Conservation (phyloP, 2,329 filamentous ascomycete species). For the Arthrinium phaeospermum region DNA sequence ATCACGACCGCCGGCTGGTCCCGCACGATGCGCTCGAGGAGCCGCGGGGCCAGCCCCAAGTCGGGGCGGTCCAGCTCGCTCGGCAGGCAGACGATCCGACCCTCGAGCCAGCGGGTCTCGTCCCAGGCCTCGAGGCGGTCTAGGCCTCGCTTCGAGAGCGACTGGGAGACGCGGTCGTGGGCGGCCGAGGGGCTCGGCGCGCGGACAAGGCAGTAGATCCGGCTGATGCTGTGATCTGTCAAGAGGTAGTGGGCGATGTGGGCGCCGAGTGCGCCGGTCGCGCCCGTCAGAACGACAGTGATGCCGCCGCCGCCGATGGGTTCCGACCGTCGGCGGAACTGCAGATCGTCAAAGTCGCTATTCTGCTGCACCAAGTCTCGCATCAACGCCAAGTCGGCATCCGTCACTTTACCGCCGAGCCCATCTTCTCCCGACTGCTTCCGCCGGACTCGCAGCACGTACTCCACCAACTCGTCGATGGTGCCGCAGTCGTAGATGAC, state of each 20-base stretch:
- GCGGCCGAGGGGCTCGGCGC: conserved; percentile 49
- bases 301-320: not conserved
- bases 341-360: conserved; percentile 31
- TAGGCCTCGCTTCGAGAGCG: conserved; percentile 42
- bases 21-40: conserved; percentile 51
- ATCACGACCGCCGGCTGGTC: conserved; percentile 57
- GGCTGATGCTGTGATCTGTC: conserved; percentile 41
- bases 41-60: conserved; percentile 52
- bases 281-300: conserved; percentile 35
- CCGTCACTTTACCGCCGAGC: not conserved
- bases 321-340: conserved; percentile 20
- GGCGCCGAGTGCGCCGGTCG: conserved; percentile 47
- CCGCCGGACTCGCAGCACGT: conserved; percentile 28
- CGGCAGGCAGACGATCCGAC: conserved; percentile 53
- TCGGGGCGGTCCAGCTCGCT: conserved; percentile 51
- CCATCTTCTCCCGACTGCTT: not conserved
- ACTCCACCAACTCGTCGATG: conserved; percentile 40
- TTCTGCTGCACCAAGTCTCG: conserved; percentile 36
- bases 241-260: conserved; percentile 55
- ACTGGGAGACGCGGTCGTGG: conserved; percentile 48
- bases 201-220: conserved; percentile 63
- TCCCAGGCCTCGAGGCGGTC: conserved; percentile 20
- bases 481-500: conserved; percentile 65
- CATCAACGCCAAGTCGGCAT: conserved; percentile 33
- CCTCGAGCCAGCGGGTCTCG: conserved; percentile 32